Evolutionary conservation across 345 rosid genomes (phyloP).

Genomic region (Cardamine occulta): DNA sequence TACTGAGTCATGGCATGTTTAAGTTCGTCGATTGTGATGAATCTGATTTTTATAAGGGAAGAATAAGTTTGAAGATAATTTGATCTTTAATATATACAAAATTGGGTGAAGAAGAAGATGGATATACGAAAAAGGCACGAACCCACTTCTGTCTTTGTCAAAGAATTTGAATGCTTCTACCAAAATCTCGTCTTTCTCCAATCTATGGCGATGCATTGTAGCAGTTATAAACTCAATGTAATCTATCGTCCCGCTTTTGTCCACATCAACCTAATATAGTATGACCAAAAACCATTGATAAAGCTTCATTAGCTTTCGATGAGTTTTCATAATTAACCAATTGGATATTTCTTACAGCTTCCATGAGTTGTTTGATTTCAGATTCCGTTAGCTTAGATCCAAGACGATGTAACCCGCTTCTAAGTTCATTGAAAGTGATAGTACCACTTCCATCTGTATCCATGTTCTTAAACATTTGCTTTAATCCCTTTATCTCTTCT

Average conservation of each 20-base stretch:
- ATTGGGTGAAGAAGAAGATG: background rate
- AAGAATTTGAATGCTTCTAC: slow-evolving; percentile 70
- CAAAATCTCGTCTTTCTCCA: slow-evolving; percentile 82
- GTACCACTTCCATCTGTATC: slow-evolving; percentile 88
- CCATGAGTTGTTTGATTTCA: slow-evolving; percentile 89
- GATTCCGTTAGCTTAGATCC: slow-evolving; percentile 80
- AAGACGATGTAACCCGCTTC: slow-evolving; percentile 63
- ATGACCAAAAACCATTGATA: slow-evolving; percentile 22
- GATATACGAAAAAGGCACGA: slow-evolving; percentile 23
- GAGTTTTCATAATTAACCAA: background rate
- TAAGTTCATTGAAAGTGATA: slow-evolving; percentile 84
- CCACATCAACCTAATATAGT: slow-evolving; percentile 76
- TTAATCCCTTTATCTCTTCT: slow-evolving; percentile 88
- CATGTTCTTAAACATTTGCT: slow-evolving; percentile 80
- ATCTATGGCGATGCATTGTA: slow-evolving; percentile 80
- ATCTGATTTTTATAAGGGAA: slow-evolving; percentile 39
- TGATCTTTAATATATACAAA: background rate
- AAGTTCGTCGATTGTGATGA: slow-evolving; percentile 86
- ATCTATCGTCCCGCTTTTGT: slow-evolving; percentile 79
- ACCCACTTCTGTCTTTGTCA: slow-evolving; percentile 88
- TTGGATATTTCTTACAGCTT: slow-evolving; percentile 66
- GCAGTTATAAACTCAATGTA: slow-evolving; percentile 88
- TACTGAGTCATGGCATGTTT: slow-evolving; percentile 69
- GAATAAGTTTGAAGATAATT: background rate
- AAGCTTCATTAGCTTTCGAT: background rate